Conservation (phyloP, 345 rosid species). For the Eutrema japonicum region DNA sequence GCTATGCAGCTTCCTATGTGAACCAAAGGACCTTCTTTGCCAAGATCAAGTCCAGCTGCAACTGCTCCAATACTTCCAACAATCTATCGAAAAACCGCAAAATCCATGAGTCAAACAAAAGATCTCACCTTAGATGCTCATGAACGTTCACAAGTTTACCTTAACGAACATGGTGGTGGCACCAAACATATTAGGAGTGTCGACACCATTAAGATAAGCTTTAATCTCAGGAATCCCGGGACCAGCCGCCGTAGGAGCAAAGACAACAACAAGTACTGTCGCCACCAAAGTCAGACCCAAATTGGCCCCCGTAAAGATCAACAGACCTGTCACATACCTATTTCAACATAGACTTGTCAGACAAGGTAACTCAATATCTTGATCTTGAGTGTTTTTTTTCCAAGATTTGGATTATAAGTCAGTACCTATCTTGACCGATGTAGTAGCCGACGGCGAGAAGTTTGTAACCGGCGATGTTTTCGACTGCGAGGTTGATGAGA, state of each 20-base stretch:
- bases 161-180: constrained; percentile 76
- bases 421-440: constrained; percentile 64
- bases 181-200: constrained; percentile 91
- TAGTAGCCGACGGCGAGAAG: constrained; percentile 71
- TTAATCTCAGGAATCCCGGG: constrained; percentile 96
- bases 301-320: constrained; percentile 62
- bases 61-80: constrained; percentile 95
- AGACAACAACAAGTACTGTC: constrained; percentile 73
- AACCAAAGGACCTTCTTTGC: constrained; percentile 95
- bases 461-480: constrained; percentile 97
- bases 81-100: constrained; percentile 49
- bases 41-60: constrained; percentile 85
- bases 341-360: constrained; percentile 26
- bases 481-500: constrained; percentile 83
- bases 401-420: not conserved
- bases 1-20: constrained; percentile 89
- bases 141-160: constrained; percentile 47
- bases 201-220: constrained; percentile 96
- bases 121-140: not conserved
- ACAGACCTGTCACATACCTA: constrained; percentile 68
- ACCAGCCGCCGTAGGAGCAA: constrained; percentile 96
- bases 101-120: constrained; percentile 7
- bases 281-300: constrained; percentile 65
- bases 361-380: constrained; percentile 34
- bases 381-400: not conserved